Base-by-base conservation (phyloP, 768 basidiomycete genomes). In the Cystofilobasidium bisporidii region DNA sequence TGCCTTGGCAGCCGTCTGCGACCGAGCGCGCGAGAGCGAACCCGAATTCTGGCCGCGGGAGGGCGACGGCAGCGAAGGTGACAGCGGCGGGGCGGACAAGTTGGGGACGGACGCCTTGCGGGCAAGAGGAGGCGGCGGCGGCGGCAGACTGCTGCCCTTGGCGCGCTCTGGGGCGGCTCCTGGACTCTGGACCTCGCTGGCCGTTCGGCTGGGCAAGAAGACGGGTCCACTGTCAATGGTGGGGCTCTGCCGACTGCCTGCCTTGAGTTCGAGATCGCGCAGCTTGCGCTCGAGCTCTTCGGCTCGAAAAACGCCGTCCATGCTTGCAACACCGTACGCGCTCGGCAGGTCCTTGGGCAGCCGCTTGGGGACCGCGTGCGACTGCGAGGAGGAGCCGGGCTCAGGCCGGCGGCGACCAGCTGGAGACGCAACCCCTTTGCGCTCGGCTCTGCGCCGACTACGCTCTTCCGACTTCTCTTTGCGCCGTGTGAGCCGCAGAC, bases 401-500 rank as follows among this genome's bases (percentile, higher is more conserved):
- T 18, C 47, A 14, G 32, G n/a, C n/a, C 61, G 48, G 28, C 47
- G 33, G 12, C 48, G 33, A 26, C 57, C 38, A 18, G 41, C 59
- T 11, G 59, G 61, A 20, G 26, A 58, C 2, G 56, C 67, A 20
- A 40, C 33, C 26, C 50, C 40, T 30, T 26, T 47, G 18, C 59
- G 57, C 9, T 62, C 67, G 57, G 67, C 62, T 18, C 33, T 30
- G 17, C 36, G 28, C 14, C 59, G 38, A 4, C 15, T 15, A 8
- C 33, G 33, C 38, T 60, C 24, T 18, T 38, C 59, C 50, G 36
- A 6, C 62, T 65, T 69, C 59, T 69, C 68, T 59, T 65, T 69
- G 43, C 50, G 63, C 9, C 68, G 45, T 0, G 55, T 53, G 55
- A 81, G 80, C 24, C 88, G 83, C 63, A 94, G 88, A 8, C 86